These are phyloP conservation scores for Talaromyces albobiverticillius DNA, from an alignment of 2,329 filamentous ascomycete species.

Conservation along the genomic window DNA sequence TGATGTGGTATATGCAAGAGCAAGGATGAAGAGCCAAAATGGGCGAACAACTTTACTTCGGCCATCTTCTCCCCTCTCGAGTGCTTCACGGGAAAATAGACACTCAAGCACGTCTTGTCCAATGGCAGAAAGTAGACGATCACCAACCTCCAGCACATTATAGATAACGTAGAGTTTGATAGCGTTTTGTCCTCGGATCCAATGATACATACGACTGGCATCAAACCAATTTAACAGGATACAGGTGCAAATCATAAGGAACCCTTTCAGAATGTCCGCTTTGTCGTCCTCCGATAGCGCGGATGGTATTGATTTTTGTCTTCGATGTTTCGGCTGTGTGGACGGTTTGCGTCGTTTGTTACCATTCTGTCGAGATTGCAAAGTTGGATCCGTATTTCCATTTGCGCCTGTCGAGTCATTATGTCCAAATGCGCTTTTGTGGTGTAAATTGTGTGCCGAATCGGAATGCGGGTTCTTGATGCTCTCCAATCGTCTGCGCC, in stretches of 20 bases:
- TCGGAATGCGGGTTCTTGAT: background rate
- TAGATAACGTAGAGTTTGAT: conserved; percentile 99
- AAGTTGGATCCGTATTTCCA: conserved; percentile 21
- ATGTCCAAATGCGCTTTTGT: background rate
- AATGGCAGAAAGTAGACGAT: conserved; percentile 83
- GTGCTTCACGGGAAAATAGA: conserved; percentile 86
- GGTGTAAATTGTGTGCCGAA: background rate
- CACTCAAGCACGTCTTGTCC: conserved; percentile 97
- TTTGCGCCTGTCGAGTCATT: conserved; percentile 15
- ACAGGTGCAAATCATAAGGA: conserved; percentile 83
- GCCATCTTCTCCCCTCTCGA: conserved; percentile 82
- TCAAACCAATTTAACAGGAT: conserved; percentile 85
- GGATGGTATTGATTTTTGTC: conserved; percentile 82
- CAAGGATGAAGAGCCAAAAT: conserved; percentile 84
- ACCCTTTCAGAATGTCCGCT: conserved; percentile 87
- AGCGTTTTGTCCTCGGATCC: conserved; percentile 90
- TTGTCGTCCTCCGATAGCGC: conserved; percentile 85
- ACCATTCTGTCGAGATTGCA: conserved; percentile 17
- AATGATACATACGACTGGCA: conserved; percentile 96
- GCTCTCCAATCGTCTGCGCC: conserved; percentile 49
- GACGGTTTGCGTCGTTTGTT: conserved; percentile 28
- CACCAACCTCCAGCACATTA: conserved; percentile 88
- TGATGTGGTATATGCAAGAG: conserved; percentile 80
- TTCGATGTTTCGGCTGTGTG: conserved; percentile 56
- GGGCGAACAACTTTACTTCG: conserved; percentile 88